Evolutionary conservation across 106 monocot genomes (phyloP).

Genomic region (Dioscorea alata): DNA sequence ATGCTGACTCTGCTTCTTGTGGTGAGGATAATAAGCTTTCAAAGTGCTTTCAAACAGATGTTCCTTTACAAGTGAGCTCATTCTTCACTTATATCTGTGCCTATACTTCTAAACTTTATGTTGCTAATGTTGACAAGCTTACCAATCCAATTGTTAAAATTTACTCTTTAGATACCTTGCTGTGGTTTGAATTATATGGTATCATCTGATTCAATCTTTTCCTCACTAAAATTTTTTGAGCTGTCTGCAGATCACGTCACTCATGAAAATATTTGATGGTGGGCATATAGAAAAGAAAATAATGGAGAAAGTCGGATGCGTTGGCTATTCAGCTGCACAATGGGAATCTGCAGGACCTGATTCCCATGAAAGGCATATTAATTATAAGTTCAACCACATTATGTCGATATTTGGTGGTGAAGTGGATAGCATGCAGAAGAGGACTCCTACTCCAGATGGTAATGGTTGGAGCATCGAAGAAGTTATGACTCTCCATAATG

Average conservation of each 20-base stretch:
- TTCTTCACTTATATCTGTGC: background rate
- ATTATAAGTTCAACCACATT: slow-evolving; percentile 43
- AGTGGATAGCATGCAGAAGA: slow-evolving; percentile 37
- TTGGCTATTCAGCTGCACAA: slow-evolving; percentile 30
- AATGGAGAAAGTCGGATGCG: slow-evolving; percentile 47
- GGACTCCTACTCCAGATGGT: slow-evolving; percentile 1
- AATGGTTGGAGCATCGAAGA: slow-evolving; percentile 45
- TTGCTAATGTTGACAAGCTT: background rate
- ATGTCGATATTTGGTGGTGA: slow-evolving; percentile 45
- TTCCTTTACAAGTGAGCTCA: slow-evolving; percentile 14
- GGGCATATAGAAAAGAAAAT: slow-evolving; percentile 35
- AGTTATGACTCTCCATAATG: slow-evolving; percentile 39
- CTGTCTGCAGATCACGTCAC: slow-evolving; percentile 16
- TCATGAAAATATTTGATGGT: slow-evolving; percentile 41
- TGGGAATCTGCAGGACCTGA: slow-evolving; percentile 22
- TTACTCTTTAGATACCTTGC: background rate
- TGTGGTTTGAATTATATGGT: background rate
- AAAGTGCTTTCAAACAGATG: slow-evolving; percentile 24
- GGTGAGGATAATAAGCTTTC: slow-evolving; percentile 12
- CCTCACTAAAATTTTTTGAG: background rate
- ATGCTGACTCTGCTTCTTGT: slow-evolving; percentile 14
- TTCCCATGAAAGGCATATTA: slow-evolving; percentile 16
- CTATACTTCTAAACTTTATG: background rate
- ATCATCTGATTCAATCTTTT: background rate
- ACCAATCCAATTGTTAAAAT: too few species aligned